Conservation (phyloP, 768 basidiomycete genomes). For the Russula brevipes region DNA sequence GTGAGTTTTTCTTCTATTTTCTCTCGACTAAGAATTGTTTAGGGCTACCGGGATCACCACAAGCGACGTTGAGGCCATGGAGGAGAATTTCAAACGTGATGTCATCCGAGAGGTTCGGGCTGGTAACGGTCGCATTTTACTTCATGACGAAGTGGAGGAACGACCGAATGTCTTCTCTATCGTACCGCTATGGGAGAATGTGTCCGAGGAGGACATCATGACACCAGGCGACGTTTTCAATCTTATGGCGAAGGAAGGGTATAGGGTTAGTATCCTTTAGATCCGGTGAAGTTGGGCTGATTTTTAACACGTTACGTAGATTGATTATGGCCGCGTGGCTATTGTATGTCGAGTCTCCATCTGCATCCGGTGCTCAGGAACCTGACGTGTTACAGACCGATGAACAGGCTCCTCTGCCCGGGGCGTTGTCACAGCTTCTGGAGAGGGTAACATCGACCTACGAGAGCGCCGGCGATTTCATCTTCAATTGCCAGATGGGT, state of each 20-base stretch:
- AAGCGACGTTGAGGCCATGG: slow-evolving; percentile 86
- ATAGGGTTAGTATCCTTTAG: slow-evolving; percentile 43
- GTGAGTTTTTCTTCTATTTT: slow-evolving; percentile 27
- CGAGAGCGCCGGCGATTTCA: slow-evolving; percentile 63
- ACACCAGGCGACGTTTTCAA: slow-evolving; percentile 82
- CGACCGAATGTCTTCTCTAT: slow-evolving; percentile 85
- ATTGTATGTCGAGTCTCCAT: slow-evolving; percentile 52
- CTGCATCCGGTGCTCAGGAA: neutral
- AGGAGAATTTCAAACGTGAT: slow-evolving; percentile 80
- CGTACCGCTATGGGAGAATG: slow-evolving; percentile 91
- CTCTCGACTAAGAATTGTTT: neutral
- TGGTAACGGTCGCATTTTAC: slow-evolving; percentile 70
- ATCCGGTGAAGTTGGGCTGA: neutral
- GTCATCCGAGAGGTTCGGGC: slow-evolving; percentile 74
- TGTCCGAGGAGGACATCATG: slow-evolving; percentile 75
- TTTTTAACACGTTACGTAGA: slow-evolving; percentile 37
- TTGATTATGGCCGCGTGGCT: slow-evolving; percentile 83
- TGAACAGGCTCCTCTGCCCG: slow-evolving; percentile 93
- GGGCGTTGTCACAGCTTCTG: slow-evolving; percentile 72
- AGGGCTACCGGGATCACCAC: slow-evolving; percentile 95
- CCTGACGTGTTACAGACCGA: slow-evolving; percentile 61
- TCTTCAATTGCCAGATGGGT: slow-evolving; percentile 99
- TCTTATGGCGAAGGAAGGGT: slow-evolving; percentile 70
- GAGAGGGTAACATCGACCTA: slow-evolving; percentile 59
- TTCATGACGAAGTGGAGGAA: slow-evolving; percentile 96